These are phyloP conservation scores for Vigna reflexopilosa DNA, from an alignment of 306 rosid species.

Conservation along the genomic window DNA sequence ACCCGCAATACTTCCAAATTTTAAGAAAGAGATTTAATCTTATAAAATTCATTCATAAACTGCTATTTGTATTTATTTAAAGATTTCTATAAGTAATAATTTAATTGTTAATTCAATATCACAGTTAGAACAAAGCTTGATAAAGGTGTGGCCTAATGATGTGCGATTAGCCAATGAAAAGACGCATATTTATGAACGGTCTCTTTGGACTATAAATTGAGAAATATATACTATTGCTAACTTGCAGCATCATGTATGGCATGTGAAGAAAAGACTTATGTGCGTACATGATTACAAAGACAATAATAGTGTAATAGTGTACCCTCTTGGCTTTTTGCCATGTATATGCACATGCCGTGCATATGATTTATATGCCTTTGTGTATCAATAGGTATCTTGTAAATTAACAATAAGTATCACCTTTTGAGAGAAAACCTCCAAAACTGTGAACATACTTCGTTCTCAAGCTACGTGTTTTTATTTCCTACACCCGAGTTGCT, in stretches of 20 bases:
- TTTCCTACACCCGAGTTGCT: conserved; percentile 48
- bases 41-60: too few species aligned
- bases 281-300: conserved; percentile 28
- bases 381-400: conserved; percentile 44
- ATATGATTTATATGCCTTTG: conserved; percentile 28
- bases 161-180: not conserved
- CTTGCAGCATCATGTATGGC: conserved; percentile 37
- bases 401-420: conserved; percentile 54
- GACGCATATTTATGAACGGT: not conserved
- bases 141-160: not conserved
- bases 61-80: too few species aligned
- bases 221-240: not conserved
- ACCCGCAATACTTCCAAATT: too few species aligned
- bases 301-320: conserved; percentile 26
- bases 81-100: too few species aligned
- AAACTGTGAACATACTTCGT: conserved; percentile 59
- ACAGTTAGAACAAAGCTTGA: too few species aligned
- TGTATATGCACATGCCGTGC: conserved; percentile 37
- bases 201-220: not conserved
- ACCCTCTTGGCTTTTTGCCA: conserved; percentile 25
- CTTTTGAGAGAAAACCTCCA: conserved; percentile 50
- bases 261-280: conserved; percentile 36
- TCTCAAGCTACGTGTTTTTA: conserved; percentile 71
- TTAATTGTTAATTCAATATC: too few species aligned
- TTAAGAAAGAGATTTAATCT: too few species aligned